These are phyloP conservation scores for Xylariaceae sp. DNA, from an alignment of 2,329 filamentous ascomycete species.

Conservation along the genomic window DNA sequence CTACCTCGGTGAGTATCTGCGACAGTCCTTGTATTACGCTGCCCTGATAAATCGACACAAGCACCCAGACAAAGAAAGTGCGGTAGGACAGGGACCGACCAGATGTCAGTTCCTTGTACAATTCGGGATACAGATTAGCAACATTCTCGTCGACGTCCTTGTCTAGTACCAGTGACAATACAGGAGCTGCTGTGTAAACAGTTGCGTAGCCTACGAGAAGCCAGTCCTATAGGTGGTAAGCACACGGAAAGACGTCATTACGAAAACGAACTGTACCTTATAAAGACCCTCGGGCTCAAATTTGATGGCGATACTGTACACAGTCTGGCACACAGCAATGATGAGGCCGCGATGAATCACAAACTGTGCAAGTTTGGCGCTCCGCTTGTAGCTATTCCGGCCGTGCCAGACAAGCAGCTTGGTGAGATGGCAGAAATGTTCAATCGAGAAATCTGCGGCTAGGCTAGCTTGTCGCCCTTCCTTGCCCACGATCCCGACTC, in stretches of 20 bases:
- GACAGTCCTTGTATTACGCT: slow-evolving; percentile 93
- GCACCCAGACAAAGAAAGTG: slow-evolving; percentile 96
- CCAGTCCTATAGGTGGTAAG: slow-evolving; percentile 70
- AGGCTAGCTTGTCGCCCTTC: slow-evolving; percentile 94
- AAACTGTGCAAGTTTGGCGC: slow-evolving; percentile 94
- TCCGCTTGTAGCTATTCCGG: slow-evolving; percentile 94
- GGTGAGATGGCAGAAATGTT: slow-evolving; percentile 92
- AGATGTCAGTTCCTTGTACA: slow-evolving; percentile 95
- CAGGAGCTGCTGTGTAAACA: slow-evolving; percentile 90
- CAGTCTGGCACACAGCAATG: slow-evolving; percentile 93
- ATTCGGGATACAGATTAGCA: slow-evolving; percentile 92
- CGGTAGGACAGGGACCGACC: slow-evolving; percentile 88
- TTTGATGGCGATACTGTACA: slow-evolving; percentile 91
- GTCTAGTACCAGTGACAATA: slow-evolving; percentile 92
- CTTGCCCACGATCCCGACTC: slow-evolving; percentile 97
- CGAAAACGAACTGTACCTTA: slow-evolving; percentile 55
- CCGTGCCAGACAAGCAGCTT: slow-evolving; percentile 99
- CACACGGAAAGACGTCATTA: slow-evolving; percentile 2
- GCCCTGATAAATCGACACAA: slow-evolving; percentile 94
- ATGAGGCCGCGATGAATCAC: slow-evolving; percentile 97
- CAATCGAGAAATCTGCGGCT: slow-evolving; percentile 95
- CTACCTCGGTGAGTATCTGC: slow-evolving; percentile 83
- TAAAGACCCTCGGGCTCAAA: slow-evolving; percentile 96
- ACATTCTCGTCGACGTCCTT: slow-evolving; percentile 93
- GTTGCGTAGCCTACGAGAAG: slow-evolving; percentile 96